phyloP scores from a whole-genome alignment of 352 stramenopile species.

The Peronospora farinosa region DNA sequence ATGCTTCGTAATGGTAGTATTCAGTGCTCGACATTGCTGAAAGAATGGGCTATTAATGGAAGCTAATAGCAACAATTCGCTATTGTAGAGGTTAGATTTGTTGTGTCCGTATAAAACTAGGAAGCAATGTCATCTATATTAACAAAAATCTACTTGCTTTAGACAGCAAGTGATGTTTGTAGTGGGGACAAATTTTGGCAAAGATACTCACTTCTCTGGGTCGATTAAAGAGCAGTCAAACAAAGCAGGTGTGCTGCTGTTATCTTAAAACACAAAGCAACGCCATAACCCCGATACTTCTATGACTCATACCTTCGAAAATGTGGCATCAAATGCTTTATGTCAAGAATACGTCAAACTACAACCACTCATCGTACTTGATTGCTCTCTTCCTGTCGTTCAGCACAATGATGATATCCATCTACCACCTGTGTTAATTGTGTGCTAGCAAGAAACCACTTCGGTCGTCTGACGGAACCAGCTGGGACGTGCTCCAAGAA shows the following conservation, averaged over 20 bases:
- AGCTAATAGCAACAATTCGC: conserved; percentile 11
- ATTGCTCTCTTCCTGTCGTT: background rate
- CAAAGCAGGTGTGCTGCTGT: too few species aligned
- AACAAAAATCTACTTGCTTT: too few species aligned
- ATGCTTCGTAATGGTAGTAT: conserved; percentile 75
- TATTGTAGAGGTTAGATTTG: background rate
- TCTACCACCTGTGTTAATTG: conserved; percentile 42
- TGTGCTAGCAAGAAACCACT: conserved; percentile 46
- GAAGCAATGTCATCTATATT: background rate
- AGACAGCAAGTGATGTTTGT: too few species aligned
- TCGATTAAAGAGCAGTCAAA: too few species aligned
- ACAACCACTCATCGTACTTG: background rate
- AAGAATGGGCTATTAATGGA: conserved; percentile 68
- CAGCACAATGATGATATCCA: conserved; percentile 3
- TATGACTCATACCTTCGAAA: too few species aligned
- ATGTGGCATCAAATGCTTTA: too few species aligned
- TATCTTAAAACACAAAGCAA: too few species aligned
- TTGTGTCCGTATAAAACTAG: conserved; percentile 15
- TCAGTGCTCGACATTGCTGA: conserved; percentile 63
- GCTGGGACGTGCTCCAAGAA: conserved; percentile 22
- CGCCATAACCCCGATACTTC: too few species aligned
- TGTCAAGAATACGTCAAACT: too few species aligned
- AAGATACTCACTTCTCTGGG: too few species aligned
- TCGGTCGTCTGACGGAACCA: conserved; percentile 16
- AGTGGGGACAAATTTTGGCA: too few species aligned